Evolutionary conservation across 2,329 filamentous ascomycete species (phyloP).

Genomic region (Gaeumannomyces sp.): DNA sequence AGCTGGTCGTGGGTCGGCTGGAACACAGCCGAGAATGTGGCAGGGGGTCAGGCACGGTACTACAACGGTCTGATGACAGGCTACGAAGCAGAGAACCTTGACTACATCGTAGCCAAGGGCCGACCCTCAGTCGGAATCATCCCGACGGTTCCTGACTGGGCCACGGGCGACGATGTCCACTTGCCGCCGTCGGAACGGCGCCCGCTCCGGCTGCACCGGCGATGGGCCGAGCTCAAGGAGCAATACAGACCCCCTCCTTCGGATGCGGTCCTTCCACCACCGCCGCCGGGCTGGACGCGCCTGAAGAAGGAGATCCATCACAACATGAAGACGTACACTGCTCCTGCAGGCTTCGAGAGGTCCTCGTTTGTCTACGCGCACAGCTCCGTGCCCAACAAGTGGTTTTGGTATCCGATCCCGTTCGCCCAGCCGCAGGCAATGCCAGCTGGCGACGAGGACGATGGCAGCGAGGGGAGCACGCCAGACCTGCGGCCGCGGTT

Average conservation of each 20-base stretch:
- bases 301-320: not conserved
- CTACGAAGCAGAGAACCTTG: no score
- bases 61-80: no score
- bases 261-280: not conserved
- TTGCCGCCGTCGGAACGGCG: not conserved
- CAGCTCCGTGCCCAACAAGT: not conserved
- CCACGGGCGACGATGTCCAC: not conserved
- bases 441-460: not conserved
- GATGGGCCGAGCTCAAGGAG: not conserved
- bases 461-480: no score
- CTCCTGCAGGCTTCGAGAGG: not conserved
- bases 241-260: no score
- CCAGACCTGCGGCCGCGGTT: not conserved
- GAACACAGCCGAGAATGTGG: not conserved
- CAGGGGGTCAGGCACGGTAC: no score
- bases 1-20: not conserved
- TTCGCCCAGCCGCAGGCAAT: not conserved
- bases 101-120: not conserved
- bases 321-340: no score
- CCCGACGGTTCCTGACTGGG: not conserved
- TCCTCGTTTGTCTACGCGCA: not conserved
- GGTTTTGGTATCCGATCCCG: not conserved
- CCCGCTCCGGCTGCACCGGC: not conserved
- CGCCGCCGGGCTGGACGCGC: not conserved
- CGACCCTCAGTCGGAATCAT: not conserved